Conservation (phyloP, 2,329 filamentous ascomycete genomes). For the Aphanoascus verrucosus region DNA sequence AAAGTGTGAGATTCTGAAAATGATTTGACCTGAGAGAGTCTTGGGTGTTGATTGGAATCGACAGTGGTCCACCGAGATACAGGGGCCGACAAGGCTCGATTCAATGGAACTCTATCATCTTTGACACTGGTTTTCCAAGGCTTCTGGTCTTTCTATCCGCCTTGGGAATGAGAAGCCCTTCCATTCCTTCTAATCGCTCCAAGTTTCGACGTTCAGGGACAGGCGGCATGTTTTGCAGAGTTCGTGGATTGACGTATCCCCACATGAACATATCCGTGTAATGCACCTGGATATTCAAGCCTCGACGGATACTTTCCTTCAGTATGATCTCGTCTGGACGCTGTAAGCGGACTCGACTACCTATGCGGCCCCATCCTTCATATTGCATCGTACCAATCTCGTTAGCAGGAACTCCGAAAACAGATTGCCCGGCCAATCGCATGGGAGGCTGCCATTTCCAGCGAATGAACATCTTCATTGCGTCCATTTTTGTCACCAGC, state of each 20-base stretch:
- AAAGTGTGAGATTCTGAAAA: too few species aligned
- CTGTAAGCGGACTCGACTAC: slow-evolving; percentile 38
- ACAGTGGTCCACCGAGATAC: too few species aligned
- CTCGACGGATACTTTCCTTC: slow-evolving; percentile 44
- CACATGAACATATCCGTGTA: slow-evolving; percentile 51
- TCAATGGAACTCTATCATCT: slow-evolving; percentile 2
- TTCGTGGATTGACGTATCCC: slow-evolving; percentile 49
- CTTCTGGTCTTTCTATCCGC: slow-evolving; percentile 5
- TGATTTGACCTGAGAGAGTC: too few species aligned
- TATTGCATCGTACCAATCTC: slow-evolving; percentile 43
- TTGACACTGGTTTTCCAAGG: slow-evolving; percentile 4
- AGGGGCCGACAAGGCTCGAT: not conserved
- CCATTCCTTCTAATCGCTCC: slow-evolving; percentile 28
- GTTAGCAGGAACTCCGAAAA: slow-evolving; percentile 44
- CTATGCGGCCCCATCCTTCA: slow-evolving; percentile 27
- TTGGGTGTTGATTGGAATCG: too few species aligned
- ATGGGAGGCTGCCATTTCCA: slow-evolving; percentile 42
- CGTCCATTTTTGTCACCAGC: slow-evolving; percentile 42
- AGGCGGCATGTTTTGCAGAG: slow-evolving; percentile 43
- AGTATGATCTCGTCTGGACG: slow-evolving; percentile 51
- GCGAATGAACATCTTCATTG: slow-evolving; percentile 47
- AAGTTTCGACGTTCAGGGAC: slow-evolving; percentile 45
- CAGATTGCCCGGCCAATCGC: slow-evolving; percentile 20
- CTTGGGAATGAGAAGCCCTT: slow-evolving; percentile 9
- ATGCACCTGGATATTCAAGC: slow-evolving; percentile 44